A percentile compares a stretch with the other conserved stretches of the same genome.
Conservation (phyloP, 208 protist species). For the Wallacemonas sp. region DNA sequence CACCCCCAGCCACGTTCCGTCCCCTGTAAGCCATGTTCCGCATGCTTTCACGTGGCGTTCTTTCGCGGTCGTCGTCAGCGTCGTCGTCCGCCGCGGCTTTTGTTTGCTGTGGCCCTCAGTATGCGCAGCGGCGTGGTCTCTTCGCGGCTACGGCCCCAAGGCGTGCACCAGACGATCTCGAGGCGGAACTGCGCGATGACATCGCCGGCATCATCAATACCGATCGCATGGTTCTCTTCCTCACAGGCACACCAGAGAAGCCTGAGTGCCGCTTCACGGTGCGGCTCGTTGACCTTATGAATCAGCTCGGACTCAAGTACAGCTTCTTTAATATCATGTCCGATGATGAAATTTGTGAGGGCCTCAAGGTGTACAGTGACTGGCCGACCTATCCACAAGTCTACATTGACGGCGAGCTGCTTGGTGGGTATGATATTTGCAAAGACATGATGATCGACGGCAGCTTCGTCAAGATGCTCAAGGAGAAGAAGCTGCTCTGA, state of each 20-base stretch:
- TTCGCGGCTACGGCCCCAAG: constrained; percentile 15
- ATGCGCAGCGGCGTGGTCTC: neutral
- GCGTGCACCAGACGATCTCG: constrained; percentile 48
- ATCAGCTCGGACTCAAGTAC: constrained; percentile 77
- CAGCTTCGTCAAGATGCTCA: constrained; percentile 65
- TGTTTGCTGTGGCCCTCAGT: too few species aligned
- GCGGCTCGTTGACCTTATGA: constrained; percentile 79
- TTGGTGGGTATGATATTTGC: constrained; percentile 91
- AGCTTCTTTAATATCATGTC: constrained; percentile 89
- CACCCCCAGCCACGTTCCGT: too few species aligned
- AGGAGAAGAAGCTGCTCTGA: constrained; percentile 76
- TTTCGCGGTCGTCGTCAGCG: too few species aligned
- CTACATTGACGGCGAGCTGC: constrained; percentile 89
- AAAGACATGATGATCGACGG: constrained; percentile 83
- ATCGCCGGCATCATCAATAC: constrained; percentile 73
- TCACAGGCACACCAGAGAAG: constrained; percentile 85
- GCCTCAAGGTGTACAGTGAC: constrained; percentile 89
- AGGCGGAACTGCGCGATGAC: constrained; percentile 51
- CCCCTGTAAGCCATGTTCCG: too few species aligned
- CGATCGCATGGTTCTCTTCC: constrained; percentile 85
- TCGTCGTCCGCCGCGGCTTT: too few species aligned
- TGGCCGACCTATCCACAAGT: constrained; percentile 95
- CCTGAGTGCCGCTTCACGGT: constrained; percentile 91
- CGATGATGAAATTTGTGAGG: constrained; percentile 89
- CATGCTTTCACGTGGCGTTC: too few species aligned